These are phyloP conservation scores for Saccharomycopsis phalli DNA, from an alignment of 1,139 yeast genomes.

Conservation along the genomic window DNA sequence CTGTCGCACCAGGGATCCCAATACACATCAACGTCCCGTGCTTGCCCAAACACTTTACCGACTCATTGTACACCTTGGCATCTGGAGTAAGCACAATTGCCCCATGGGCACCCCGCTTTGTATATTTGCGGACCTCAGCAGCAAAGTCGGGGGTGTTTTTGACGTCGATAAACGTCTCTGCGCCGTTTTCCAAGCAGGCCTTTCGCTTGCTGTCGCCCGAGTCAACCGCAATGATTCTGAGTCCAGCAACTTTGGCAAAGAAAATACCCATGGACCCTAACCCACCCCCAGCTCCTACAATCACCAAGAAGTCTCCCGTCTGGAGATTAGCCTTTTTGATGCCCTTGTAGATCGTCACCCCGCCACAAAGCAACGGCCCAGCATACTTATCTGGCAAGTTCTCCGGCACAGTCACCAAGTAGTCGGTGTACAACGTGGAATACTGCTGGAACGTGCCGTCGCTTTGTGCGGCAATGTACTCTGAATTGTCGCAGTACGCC, in stretches of 20 bases:
- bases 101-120: conserved; percentile 15
- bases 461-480: conserved; percentile 28
- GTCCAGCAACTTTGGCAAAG: conserved; percentile 10
- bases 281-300: conserved; percentile 15
- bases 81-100: conserved; percentile 10
- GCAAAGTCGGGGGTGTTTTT: conserved; percentile 6
- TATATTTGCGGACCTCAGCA: conserved; percentile 6
- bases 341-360: conserved; percentile 44
- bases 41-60: conserved; percentile 7
- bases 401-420: conserved; percentile 38
- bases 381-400: conserved; percentile 33
- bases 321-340: conserved; percentile 32
- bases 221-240: conserved; percentile 12
- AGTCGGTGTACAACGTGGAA: conserved; percentile 7
- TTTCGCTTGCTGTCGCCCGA: conserved; percentile 1
- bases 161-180: conserved; percentile 10
- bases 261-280: conserved; percentile 13
- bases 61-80: too few relatives aligned
- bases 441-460: conserved; percentile 12
- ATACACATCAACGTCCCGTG: conserved; percentile 10
- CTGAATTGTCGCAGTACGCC: conserved; percentile 36
- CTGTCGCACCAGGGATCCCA: conserved; percentile 8
- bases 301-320: conserved; percentile 8
- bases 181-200: conserved; percentile 8
- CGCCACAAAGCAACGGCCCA: conserved; percentile 47